Percentiles rank a stretch among this genome's conserved stretches.
These are phyloP conservation scores for Hypericum perforatum DNA, from an alignment of 345 rosid genomes.

Conservation along the genomic window DNA sequence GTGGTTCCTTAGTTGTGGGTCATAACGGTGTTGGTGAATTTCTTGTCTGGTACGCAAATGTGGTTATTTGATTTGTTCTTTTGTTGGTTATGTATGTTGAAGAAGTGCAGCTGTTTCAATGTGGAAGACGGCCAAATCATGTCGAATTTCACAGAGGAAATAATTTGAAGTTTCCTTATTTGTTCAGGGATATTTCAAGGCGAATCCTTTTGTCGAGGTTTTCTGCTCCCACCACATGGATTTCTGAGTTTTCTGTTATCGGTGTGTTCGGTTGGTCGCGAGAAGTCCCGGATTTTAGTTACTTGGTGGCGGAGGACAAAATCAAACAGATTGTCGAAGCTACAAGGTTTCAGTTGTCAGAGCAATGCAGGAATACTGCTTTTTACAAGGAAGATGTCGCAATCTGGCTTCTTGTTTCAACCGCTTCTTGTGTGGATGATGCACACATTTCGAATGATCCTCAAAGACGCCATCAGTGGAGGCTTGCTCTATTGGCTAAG, in stretches of 20 bases:
- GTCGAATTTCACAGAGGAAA: too few species aligned
- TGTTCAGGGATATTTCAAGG: slow-evolving; percentile 59
- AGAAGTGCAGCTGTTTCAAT: too few species aligned
- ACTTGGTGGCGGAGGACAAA: slow-evolving; percentile 26
- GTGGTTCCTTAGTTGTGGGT: slow-evolving; percentile 54
- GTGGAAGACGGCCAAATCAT: too few species aligned
- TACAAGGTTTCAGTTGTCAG: slow-evolving; percentile 35
- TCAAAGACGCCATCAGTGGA: slow-evolving; percentile 46
- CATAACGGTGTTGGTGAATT: slow-evolving; percentile 74
- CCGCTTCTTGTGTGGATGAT: slow-evolving; percentile 29
- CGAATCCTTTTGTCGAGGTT: slow-evolving; percentile 48
- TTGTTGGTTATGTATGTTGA: too few species aligned
- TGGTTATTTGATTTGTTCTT: slow-evolving; percentile 4
- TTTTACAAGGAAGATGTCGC: slow-evolving; percentile 45
- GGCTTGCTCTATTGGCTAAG: slow-evolving; percentile 60
- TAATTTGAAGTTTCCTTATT: not conserved
- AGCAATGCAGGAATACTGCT: slow-evolving; percentile 24
- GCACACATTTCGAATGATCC: slow-evolving; percentile 19
- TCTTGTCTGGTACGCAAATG: slow-evolving; percentile 58
- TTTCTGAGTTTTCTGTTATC: slow-evolving; percentile 52
- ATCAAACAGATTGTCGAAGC: slow-evolving; percentile 37
- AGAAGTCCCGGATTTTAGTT: slow-evolving; percentile 20
- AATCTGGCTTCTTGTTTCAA: slow-evolving; percentile 62
- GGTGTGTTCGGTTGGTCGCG: slow-evolving; percentile 43
- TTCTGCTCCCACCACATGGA: slow-evolving; percentile 35